Evolutionary conservation across 371 early-diverging fungal species (phyloP).

Genomic region (Dinochytrium kinnereticum): DNA sequence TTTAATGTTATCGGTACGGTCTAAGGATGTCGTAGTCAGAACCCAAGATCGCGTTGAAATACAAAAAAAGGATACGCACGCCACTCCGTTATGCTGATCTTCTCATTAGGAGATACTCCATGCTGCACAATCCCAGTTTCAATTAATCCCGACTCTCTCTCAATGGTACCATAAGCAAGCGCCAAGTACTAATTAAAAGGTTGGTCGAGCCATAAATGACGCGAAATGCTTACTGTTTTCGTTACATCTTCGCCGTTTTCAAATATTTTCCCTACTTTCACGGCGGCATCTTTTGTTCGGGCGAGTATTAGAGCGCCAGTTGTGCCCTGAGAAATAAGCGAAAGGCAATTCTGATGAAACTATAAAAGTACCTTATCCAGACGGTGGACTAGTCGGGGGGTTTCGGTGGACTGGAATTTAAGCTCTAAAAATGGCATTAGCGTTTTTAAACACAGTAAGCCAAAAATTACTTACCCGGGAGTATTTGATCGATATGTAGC

Average conservation of each 20-base stretch:
- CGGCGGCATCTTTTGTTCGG: constrained; percentile 51
- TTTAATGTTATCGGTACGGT: not conserved
- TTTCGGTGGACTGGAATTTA: constrained; percentile 28
- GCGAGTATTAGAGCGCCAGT: constrained; percentile 62
- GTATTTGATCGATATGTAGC: constrained; percentile 35
- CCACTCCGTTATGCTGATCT: constrained; percentile 43
- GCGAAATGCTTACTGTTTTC: constrained; percentile 17
- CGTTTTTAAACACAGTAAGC: too few relatives aligned
- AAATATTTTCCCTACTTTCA: constrained; percentile 47
- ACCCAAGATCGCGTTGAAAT: not conserved
- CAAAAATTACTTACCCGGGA: constrained; percentile 31
- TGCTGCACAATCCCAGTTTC: constrained; percentile 42
- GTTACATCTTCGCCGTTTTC: constrained; percentile 18
- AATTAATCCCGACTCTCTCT: constrained; percentile 22
- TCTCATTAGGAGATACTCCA: constrained; percentile 35
- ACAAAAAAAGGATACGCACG: constrained; percentile 24
- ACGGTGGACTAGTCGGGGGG: constrained; percentile 60
- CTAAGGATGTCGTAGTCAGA: not conserved
- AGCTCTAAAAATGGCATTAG: constrained; percentile 24
- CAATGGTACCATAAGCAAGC: constrained; percentile 26
- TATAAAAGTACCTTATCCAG: constrained; percentile 52
- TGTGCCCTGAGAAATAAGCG: constrained; percentile 37
- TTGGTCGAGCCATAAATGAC: not conserved
- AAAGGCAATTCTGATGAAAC: not conserved
- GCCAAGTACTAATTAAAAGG: constrained; percentile 42